A percentile compares a stretch with the other conserved stretches of the same genome.
Conservation (phyloP, 2,329 filamentous ascomycete genomes). For the Cladosporium sp. region DNA sequence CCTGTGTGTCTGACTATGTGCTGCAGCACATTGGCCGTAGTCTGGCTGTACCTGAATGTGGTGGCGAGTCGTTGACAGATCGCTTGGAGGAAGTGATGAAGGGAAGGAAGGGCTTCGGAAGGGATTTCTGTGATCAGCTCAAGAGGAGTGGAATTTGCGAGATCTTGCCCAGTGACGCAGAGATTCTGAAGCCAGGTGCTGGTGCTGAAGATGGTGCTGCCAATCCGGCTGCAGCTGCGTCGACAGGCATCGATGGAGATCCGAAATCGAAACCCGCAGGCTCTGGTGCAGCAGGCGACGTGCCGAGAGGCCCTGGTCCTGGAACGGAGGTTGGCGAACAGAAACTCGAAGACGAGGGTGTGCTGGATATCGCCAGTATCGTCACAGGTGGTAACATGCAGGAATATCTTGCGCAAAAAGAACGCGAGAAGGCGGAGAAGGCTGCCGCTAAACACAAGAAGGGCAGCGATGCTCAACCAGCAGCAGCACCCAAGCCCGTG, state of each 20-base stretch:
- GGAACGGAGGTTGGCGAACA: slow-evolving; percentile 53
- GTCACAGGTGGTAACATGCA: slow-evolving; percentile 71
- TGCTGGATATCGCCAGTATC: slow-evolving; percentile 79
- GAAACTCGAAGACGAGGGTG: slow-evolving; percentile 53
- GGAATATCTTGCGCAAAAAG: slow-evolving; percentile 78
- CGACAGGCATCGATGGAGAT: slow-evolving; percentile 48
- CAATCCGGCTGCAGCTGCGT: slow-evolving; percentile 55
- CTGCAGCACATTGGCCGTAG: slow-evolving; percentile 66
- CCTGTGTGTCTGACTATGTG: slow-evolving; percentile 78
- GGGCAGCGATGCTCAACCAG: slow-evolving; percentile 49
- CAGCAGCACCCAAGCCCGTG: slow-evolving; percentile 53
- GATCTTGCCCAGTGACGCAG: slow-evolving; percentile 52
- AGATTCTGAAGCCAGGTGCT: slow-evolving; percentile 48
- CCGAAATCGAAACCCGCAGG: slow-evolving; percentile 33
- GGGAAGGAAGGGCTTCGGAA: slow-evolving; percentile 51
- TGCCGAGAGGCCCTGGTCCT: slow-evolving; percentile 50
- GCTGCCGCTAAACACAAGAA: slow-evolving; percentile 53
- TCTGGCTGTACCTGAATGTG: slow-evolving; percentile 62
- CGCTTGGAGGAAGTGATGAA: slow-evolving; percentile 63
- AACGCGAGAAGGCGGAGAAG: slow-evolving; percentile 71
- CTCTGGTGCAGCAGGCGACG: slow-evolving; percentile 37
- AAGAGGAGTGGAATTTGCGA: slow-evolving; percentile 62
- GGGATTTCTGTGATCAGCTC: slow-evolving; percentile 62
- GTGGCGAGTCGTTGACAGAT: slow-evolving; percentile 82
- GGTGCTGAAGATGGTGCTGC: slow-evolving; percentile 34